Base-by-base conservation (phyloP, 495 filamentous ascomycete genomes). In the Tuber brumale region DNA sequence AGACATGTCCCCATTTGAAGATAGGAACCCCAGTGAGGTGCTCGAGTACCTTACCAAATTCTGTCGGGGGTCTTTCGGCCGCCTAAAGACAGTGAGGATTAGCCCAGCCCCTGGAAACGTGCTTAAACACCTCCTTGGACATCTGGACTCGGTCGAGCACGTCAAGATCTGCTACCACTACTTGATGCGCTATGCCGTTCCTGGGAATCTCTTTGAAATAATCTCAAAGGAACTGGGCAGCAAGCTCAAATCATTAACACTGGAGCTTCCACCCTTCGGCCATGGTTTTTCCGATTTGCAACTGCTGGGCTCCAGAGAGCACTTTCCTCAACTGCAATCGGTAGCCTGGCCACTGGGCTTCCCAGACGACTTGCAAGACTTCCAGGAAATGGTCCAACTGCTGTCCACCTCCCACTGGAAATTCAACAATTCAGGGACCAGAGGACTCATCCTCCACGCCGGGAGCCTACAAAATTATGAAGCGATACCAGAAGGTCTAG, bases 11-110 rank as follows among this genome's bases (percentile, higher is more conserved):
- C 57, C 57, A 0, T 66, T 66, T 35, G 57, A 66, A 66, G 57
- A 66, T 66, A 66, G 57, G 31, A 66, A 35, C 57, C 57, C 57
- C 27, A 66, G 57, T 66, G 57, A 66, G 57, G 57, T 66, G 12
- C 57, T 66, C 14, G n/a, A 66, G 57, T 35, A 66, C 57, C 57
- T 66, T 35, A 35, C 57, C 4, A 66, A 66, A 35, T 66, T 27
- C 57, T 66, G 27, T 12, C 57, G 14, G 57, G 57, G 35, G 57
- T 66, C 57, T 31, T 35, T 66, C 57, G 31, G 57, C 10, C 57
- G 57, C 19, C 57, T 66, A 18, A 66, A 66, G 27, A 35, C 14
- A 2, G 57, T 66, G 14, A 66, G 57, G 14, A 35, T 66, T 27
- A 66, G 2, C 57, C 57, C 14, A 18, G 57, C 57, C 3, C 57